Evolutionary conservation across 73 alveolate species (phyloP).

Genomic region (Paramecium caudatum): DNA sequence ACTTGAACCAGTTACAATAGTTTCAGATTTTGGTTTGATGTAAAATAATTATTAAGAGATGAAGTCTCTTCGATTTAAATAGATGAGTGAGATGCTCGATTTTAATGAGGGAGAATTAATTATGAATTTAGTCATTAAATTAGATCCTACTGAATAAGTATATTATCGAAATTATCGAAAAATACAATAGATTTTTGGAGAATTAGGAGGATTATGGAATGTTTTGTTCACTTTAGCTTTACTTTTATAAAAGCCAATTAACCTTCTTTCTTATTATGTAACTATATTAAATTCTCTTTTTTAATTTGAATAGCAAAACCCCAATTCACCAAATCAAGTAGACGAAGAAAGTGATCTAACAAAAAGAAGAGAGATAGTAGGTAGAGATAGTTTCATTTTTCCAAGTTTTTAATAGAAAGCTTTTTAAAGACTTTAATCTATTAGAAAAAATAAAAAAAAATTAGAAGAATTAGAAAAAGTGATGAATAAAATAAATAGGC

Average conservation of each 20-base stretch:
- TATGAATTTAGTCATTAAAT: neutral
- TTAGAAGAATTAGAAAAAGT: neutral
- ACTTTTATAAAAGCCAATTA: neutral
- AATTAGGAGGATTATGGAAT: slow-evolving; percentile 13
- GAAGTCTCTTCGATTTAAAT: neutral
- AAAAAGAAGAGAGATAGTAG: neutral
- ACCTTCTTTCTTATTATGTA: neutral
- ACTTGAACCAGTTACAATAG: neutral
- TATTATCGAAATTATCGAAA: neutral
- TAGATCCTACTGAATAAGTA: neutral
- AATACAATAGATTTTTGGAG: neutral
- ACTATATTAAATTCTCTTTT: neutral
- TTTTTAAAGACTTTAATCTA: neutral
- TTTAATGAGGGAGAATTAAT: neutral
- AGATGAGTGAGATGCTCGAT: neutral
- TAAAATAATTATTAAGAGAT: neutral
- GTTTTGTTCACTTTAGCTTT: neutral
- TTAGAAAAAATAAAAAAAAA: neutral
- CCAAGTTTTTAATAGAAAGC: neutral
- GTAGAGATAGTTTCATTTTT: neutral
- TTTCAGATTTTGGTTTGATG: neutral
- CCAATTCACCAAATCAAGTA: neutral
- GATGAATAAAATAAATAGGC: neutral
- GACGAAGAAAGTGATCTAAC: neutral
- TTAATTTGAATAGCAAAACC: neutral